Evolutionary conservation across 1,284 basidiomycete species (phyloP), one percentile per base, ranked within the genome.

Genomic region (Ustilago hordei): DNA sequence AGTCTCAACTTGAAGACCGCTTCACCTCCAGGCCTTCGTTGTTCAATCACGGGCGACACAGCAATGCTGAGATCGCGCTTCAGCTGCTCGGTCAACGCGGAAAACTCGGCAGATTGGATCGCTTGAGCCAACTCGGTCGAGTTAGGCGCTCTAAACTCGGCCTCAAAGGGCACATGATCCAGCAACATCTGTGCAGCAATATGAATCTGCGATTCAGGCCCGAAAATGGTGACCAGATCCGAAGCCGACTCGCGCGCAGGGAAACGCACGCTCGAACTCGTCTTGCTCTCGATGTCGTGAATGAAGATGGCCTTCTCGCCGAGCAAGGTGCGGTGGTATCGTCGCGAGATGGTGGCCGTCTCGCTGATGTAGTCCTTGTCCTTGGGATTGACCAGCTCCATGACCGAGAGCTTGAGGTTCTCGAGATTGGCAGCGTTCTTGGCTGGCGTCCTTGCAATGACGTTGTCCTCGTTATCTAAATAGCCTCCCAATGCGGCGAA

Each of bases 271-370:
- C 90, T 90, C 55, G 94, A 98, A 86, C 95, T 97, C 15, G 95
- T 98, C 89, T 98, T 98, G 64, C 90, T 90, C 88, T 98, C 95
- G 80, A 98, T 98, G 86, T 99, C 95, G 82, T 92, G 94, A 71
- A 98, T 94, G 87, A 98, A 98, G 81, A 98, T 95, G 82, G 91
- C 92, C 89, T 98, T 98, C 87, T 98, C 95, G 70, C 95, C 95
- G 13, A 98, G 89, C 11, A 99, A 89, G 23, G 93, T 95, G 69
- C 96, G 92, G 84, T 99, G 96, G 88, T 98, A 97, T 74, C 94
- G 91, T 62, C 95, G 90, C 69, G 95, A 95, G 85, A 99, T 95
- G 35, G 92, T 91, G 58, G 98, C 91, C 17, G 93, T 93, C 87
- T 98, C 95, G 80, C 93, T 92, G 69, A 95, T 92, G 87, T 94